A percentile compares a stretch with the other conserved stretches of the same genome.
phyloP scores from a whole-genome alignment of 2,329 filamentous ascomycete genomes.

The Aureobasidium sp. region DNA sequence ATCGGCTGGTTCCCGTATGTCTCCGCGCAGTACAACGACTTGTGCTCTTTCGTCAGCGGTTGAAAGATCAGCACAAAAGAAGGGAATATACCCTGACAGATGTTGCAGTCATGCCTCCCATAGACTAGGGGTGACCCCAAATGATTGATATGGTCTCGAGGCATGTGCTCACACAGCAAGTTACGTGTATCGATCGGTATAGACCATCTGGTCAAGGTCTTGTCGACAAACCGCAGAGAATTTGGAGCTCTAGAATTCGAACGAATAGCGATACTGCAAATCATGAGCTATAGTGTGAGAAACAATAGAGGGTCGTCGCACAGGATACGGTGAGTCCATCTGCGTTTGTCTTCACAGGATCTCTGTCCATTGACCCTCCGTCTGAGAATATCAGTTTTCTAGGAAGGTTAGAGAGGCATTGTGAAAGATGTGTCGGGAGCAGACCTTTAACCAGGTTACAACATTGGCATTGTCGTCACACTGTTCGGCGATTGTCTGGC shows the following conservation, averaged over 20 bases:
- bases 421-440: not conserved
- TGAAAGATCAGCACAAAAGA: not conserved
- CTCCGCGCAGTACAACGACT: not conserved
- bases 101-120: constrained; percentile 5
- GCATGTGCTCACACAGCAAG: not conserved
- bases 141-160: not conserved
- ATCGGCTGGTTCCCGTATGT: not conserved
- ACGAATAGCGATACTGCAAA: not conserved
- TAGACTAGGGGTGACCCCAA: not conserved
- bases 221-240: not conserved
- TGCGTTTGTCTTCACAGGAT: constrained; percentile 3
- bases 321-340: constrained; percentile 9
- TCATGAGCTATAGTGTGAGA: not conserved
- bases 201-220: not conserved
- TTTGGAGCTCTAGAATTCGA: not conserved
- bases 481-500: not conserved
- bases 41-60: not conserved
- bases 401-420: not conserved
- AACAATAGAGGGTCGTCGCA: not conserved
- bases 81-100: not conserved
- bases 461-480: not conserved
- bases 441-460: constrained; percentile 3
- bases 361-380: not conserved
- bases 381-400: not conserved
- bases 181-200: not conserved